These are phyloP conservation scores for Persicaria tinctoria DNA, from an alignment of 148 eudicot genomes.

Conservation along the genomic window DNA sequence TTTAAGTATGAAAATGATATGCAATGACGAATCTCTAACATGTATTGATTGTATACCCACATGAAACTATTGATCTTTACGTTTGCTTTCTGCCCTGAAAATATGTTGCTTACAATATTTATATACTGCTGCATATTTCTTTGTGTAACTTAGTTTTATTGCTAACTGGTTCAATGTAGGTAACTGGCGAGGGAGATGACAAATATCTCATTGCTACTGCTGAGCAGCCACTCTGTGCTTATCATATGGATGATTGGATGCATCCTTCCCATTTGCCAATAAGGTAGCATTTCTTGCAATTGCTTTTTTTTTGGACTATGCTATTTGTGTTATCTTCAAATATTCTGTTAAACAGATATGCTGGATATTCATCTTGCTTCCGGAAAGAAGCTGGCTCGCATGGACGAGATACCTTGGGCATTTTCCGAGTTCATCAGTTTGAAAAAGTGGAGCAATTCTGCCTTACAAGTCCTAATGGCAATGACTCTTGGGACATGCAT, in stretches of 20 bases:
- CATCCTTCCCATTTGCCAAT: constrained; percentile 71
- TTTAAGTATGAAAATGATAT: neutral
- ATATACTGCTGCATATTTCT: neutral
- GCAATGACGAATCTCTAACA: neutral
- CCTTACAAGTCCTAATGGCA: constrained; percentile 63
- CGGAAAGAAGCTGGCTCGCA: constrained; percentile 97
- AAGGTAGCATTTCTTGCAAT: constrained; percentile 33
- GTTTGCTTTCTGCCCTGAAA: neutral
- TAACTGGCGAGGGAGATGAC: constrained; percentile 91
- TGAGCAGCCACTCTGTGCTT: constrained; percentile 95
- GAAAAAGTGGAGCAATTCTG: constrained; percentile 95
- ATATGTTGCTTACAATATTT: neutral
- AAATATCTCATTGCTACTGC: constrained; percentile 96
- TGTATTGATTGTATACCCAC: neutral
- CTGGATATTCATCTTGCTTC: constrained; percentile 88
- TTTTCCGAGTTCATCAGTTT: constrained; percentile 91
- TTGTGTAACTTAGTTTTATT: neutral
- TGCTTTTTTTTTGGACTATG: neutral
- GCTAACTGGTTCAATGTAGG: constrained; percentile 34
- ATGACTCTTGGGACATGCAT: constrained; percentile 83
- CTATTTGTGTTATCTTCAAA: constrained; percentile 13
- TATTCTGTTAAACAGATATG: constrained; percentile 44
- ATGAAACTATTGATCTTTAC: neutral
- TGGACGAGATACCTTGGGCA: constrained; percentile 88
- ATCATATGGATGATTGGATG: constrained; percentile 90